A percentile compares a stretch with the other conserved stretches of the same genome.
Conservation (phyloP, 345 rosid genomes). For the Jatropha curcas region DNA sequence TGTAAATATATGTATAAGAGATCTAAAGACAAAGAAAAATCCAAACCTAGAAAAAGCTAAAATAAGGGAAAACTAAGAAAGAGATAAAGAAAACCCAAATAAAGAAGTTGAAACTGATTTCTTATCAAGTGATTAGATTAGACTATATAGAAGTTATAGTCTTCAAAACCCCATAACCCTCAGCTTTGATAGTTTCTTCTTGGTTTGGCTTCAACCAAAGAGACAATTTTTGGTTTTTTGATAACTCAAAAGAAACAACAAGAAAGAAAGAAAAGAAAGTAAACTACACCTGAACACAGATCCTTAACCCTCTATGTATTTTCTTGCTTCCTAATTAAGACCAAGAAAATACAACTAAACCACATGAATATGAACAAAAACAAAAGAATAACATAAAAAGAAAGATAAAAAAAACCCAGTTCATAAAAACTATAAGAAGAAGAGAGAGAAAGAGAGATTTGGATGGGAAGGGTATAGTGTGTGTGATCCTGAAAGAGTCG, state of each 20-base stretch:
- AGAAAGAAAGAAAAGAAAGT: slow-evolving; percentile 16
- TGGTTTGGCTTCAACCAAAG: slow-evolving; percentile 70
- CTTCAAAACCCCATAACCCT: not conserved
- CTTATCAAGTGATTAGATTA: too few relatives aligned
- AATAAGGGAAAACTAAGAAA: slow-evolving; percentile 15
- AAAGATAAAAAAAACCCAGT: not conserved
- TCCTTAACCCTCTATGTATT: slow-evolving; percentile 32
- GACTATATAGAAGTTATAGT: too few relatives aligned
- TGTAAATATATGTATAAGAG: not conserved
- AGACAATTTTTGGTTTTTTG: slow-evolving; percentile 52
- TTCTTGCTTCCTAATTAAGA: slow-evolving; percentile 24
- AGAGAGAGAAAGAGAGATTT: slow-evolving; percentile 41
- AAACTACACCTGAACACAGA: slow-evolving; percentile 27
- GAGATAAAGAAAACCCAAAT: slow-evolving; percentile 14
- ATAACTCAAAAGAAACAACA: slow-evolving; percentile 32
- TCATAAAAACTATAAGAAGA: slow-evolving; percentile 6
- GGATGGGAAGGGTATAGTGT: slow-evolving; percentile 46
- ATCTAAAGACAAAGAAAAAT: slow-evolving; percentile 26
- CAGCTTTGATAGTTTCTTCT: slow-evolving; percentile 30
- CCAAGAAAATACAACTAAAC: slow-evolving; percentile 39
- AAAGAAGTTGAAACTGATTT: slow-evolving; percentile 19
- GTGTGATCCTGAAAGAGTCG: slow-evolving; percentile 29
- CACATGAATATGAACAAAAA: slow-evolving; percentile 41
- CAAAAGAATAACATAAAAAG: slow-evolving; percentile 25
- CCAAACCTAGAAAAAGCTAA: slow-evolving; percentile 9